phyloP scores from a whole-genome alignment of 2,329 filamentous ascomycete species.

The Colletotrichum sp. region DNA sequence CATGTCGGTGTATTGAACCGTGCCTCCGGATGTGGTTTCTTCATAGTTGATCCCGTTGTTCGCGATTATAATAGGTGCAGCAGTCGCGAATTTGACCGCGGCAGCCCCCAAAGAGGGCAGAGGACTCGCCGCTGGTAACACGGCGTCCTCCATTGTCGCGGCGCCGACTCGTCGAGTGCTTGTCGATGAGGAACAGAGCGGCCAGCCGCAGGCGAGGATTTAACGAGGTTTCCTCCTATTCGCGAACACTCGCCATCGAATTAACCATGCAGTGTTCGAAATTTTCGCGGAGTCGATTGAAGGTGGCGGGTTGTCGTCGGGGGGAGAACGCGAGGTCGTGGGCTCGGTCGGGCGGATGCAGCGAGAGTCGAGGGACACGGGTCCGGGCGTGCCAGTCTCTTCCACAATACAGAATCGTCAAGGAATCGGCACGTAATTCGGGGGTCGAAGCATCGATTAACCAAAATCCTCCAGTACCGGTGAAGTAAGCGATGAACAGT shows the following conservation, averaged over 20 bases:
- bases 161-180: constrained; percentile 26
- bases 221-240: constrained; percentile 22
- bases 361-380: constrained; percentile 9
- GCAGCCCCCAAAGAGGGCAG: constrained; percentile 23
- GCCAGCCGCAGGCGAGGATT: constrained; percentile 28
- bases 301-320: constrained; percentile 1
- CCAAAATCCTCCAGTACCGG: not conserved
- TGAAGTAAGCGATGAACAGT: not conserved
- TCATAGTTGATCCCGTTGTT: constrained; percentile 45
- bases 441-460: not conserved
- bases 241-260: constrained; percentile 38
- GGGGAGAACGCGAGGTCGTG: not conserved
- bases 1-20: constrained; percentile 62
- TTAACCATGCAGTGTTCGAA: constrained; percentile 11
- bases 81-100: constrained; percentile 35
- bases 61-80: constrained; percentile 44
- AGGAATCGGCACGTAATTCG: not conserved
- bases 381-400: constrained; percentile 4
- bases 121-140: constrained; percentile 14
- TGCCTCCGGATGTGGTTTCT: constrained; percentile 34
- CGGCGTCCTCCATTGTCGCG: constrained; percentile 29
- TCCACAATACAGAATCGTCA: not conserved
- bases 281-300: constrained; percentile 3
- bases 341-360: constrained; percentile 18
- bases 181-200: constrained; percentile 23